A percentile compares a stretch with the other conserved stretches of the same genome.
phyloP scores from a whole-genome alignment of 495 filamentous ascomycete genomes.

The Cryomyces minteri region DNA sequence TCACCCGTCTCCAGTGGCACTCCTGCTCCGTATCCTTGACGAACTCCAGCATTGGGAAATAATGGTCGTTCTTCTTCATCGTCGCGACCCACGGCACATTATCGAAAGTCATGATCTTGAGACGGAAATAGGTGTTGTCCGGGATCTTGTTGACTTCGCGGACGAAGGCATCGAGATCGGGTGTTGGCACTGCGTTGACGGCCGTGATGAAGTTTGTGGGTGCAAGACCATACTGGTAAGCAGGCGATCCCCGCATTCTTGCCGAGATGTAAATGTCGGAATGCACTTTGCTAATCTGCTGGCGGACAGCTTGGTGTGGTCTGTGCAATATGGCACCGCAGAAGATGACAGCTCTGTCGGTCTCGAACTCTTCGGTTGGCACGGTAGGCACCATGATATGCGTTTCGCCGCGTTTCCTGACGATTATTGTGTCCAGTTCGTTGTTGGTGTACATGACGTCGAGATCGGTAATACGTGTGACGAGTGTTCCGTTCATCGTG shows the following conservation, averaged over 20 bases:
- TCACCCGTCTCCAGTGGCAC: slow-evolving; percentile 6
- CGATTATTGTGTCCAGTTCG: slow-evolving; percentile 61
- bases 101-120: slow-evolving; percentile 90
- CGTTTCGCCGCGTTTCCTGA: slow-evolving; percentile 73
- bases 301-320: slow-evolving; percentile 88
- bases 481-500: slow-evolving; percentile 74
- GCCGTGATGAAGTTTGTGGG: slow-evolving; percentile 96
- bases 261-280: slow-evolving; percentile 94
- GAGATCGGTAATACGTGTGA: slow-evolving; percentile 81
- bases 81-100: slow-evolving; percentile 95
- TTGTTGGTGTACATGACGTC: slow-evolving; percentile 94
- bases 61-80: slow-evolving; percentile 99
- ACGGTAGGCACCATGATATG: slow-evolving; percentile 67
- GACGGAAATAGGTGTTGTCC: slow-evolving; percentile 92
- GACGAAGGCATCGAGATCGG: slow-evolving; percentile 63
- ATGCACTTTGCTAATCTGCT: slow-evolving; percentile 93
- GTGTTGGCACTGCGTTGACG: slow-evolving; percentile 75
- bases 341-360: slow-evolving; percentile 77
- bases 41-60: slow-evolving; percentile 32
- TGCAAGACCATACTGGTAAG: slow-evolving; percentile 82
- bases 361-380: slow-evolving; percentile 78
- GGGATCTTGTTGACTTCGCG: slow-evolving; percentile 65
- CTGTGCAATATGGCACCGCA: slow-evolving; percentile 87
- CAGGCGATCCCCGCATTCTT: slow-evolving; percentile 51
- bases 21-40: slow-evolving; percentile 18